Percentiles rank a stretch among this genome's conserved stretches.
phyloP scores from a whole-genome alignment of 352 stramenopile genomes.

The Blastocystis sp. region DNA sequence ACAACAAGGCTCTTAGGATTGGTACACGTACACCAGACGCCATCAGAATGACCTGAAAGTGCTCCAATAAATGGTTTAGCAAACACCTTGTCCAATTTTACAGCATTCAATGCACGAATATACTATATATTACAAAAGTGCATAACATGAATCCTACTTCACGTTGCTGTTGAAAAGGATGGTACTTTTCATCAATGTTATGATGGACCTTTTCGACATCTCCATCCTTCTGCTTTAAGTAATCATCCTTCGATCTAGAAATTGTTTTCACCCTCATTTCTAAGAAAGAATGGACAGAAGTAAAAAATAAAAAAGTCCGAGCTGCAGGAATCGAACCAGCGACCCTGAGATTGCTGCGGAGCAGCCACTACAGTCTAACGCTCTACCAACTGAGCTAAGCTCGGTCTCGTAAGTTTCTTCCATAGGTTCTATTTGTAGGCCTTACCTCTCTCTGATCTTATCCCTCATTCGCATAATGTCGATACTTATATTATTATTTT shows the following conservation, averaged over 20 bases:
- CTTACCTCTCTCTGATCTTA: too few species aligned
- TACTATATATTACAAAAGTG: constrained; percentile 77
- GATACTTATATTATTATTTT: not conserved
- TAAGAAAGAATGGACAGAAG: constrained; percentile 28
- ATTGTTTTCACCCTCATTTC: constrained; percentile 99
- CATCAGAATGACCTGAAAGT: constrained; percentile 92
- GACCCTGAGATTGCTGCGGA: constrained; percentile 49
- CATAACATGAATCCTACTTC: constrained; percentile 1
- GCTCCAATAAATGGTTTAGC: constrained; percentile 94
- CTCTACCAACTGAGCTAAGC: constrained; percentile 57
- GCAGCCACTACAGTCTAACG: constrained; percentile 55
- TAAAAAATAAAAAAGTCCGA: constrained; percentile 62
- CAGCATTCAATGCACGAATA: constrained; percentile 89
- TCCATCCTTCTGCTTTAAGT: constrained; percentile 86
- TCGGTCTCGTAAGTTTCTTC: not conserved
- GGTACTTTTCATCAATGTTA: constrained; percentile 90
- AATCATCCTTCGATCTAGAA: constrained; percentile 86
- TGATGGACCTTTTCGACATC: constrained; percentile 89
- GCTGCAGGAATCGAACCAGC: constrained; percentile 22
- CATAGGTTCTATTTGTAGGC: not conserved
- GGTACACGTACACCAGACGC: constrained; percentile 86
- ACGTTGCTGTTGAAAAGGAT: constrained; percentile 81
- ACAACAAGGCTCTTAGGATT: constrained; percentile 82
- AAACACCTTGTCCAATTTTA: constrained; percentile 97
- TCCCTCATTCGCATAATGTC: not conserved